Percentiles rank a stretch among this genome's conserved stretches.
These are phyloP conservation scores for Salicornia ramosissima DNA, from an alignment of 148 eudicot species.

Conservation along the genomic window DNA sequence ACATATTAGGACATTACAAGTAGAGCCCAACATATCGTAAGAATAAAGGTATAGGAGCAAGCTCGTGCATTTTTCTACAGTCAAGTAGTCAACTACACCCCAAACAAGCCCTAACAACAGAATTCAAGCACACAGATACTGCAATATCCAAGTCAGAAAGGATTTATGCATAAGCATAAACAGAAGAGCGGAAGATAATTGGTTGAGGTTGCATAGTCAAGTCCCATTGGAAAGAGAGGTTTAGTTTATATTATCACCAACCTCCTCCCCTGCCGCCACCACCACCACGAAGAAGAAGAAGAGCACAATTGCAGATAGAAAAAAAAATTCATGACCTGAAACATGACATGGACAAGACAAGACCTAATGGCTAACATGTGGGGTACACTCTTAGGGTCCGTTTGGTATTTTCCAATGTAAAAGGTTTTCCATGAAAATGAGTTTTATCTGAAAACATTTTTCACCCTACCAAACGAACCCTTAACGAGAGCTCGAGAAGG, in stretches of 20 bases:
- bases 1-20: not conserved
- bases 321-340: not conserved
- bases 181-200: not conserved
- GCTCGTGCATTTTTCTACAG: not conserved
- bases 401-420: too few relatives aligned
- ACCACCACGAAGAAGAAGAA: too few relatives aligned
- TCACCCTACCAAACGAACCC: too few relatives aligned
- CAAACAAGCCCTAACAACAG: not conserved
- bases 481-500: not conserved
- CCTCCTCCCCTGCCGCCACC: too few relatives aligned
- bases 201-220: not conserved
- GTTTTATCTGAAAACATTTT: too few relatives aligned
- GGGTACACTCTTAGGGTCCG: not conserved
- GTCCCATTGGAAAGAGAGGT: not conserved
- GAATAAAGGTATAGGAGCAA: not conserved
- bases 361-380: not conserved
- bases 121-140: not conserved
- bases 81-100: not conserved
- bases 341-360: slow-evolving; percentile 2
- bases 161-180: not conserved
- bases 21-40: not conserved
- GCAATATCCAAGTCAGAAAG: not conserved
- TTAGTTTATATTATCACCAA: too few relatives aligned
- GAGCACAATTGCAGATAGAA: too few relatives aligned
- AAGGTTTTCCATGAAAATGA: too few relatives aligned